Conservation (phyloP, 257 asterid species). For the Apocynum venetum region DNA sequence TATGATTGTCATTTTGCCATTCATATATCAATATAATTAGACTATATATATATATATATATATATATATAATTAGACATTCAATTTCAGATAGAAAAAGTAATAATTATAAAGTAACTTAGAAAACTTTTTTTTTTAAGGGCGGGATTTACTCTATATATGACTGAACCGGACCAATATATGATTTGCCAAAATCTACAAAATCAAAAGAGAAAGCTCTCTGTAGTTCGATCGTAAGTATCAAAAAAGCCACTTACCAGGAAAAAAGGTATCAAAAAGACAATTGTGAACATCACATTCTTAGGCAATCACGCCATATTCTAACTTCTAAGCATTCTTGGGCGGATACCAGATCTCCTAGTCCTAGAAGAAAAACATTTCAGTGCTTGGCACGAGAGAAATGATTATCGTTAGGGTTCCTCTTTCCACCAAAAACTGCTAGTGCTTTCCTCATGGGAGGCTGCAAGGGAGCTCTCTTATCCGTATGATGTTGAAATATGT, state of each 20-base stretch:
- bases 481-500: conserved; percentile 62
- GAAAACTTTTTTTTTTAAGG: too few species aligned
- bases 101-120: too few species aligned
- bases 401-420: conserved; percentile 95
- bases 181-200: neutral
- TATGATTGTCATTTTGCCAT: too few species aligned
- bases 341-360: too few species aligned
- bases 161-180: neutral
- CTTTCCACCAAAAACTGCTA: conserved; percentile 85
- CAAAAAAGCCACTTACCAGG: neutral
- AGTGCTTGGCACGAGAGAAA: conserved; percentile 63
- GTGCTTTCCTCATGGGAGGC: conserved; percentile 86
- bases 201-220: neutral
- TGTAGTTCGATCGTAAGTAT: neutral
- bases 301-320: neutral
- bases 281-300: neutral
- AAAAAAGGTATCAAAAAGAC: neutral
- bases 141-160: too few species aligned
- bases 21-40: too few species aligned
- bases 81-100: too few species aligned
- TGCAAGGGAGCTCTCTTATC: conserved; percentile 77
- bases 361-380: conserved; percentile 4
- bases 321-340: neutral
- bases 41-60: too few species aligned
- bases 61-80: too few species aligned